phyloP scores from a whole-genome alignment of 1,139 yeast species.

The Hyphopichia burtonii region DNA sequence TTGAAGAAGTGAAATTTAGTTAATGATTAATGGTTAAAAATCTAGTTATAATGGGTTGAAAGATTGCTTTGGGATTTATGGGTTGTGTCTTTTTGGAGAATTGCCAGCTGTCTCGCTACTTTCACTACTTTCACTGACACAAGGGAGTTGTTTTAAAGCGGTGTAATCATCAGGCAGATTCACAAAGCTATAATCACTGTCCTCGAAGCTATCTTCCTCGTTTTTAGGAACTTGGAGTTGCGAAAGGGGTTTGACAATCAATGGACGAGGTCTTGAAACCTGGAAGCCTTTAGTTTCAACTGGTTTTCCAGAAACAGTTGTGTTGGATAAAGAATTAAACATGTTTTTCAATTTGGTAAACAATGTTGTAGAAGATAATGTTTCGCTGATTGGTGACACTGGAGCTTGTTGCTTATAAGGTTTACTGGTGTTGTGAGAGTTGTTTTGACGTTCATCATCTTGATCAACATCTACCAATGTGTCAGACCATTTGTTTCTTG shows the following conservation, averaged over 20 bases:
- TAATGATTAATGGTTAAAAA: no score
- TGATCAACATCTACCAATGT: not conserved
- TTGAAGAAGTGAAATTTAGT: no score
- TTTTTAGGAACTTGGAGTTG: constrained; percentile 1
- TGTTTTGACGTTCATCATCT: not conserved
- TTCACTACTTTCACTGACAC: not conserved
- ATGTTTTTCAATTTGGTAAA: not conserved
- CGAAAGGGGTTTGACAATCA: constrained; percentile 27
- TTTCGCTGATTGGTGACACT: not conserved
- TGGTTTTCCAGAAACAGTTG: not conserved
- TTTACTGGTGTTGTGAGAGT: not conserved
- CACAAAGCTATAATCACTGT: not conserved
- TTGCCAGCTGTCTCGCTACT: not conserved
- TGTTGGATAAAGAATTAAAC: not conserved
- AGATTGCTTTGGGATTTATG: not conserved
- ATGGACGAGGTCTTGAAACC: constrained; percentile 44
- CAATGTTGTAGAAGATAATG: not conserved
- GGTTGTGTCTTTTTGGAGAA: not conserved
- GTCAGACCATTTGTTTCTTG: constrained; percentile 25
- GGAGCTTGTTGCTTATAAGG: constrained; percentile 1
- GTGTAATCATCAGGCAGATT: not conserved
- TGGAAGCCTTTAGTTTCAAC: constrained; percentile 26
- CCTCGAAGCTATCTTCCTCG: not conserved
- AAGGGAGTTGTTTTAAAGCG: not conserved
- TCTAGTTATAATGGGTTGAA: no score